Evolutionary conservation across 345 rosid genomes (phyloP).

Genomic region (Brassica juncea): DNA sequence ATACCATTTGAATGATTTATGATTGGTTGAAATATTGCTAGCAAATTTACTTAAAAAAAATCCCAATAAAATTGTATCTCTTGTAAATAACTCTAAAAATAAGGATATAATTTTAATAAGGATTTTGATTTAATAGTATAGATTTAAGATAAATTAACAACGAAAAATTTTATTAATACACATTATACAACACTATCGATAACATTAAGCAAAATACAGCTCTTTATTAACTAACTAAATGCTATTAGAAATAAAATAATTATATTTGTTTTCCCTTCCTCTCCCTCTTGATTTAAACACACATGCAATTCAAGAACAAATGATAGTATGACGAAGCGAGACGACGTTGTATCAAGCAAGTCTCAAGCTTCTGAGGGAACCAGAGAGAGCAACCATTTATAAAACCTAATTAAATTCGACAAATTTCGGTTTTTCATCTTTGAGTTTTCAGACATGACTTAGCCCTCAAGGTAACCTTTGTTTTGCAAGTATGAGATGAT

Average conservation of each 20-base stretch:
- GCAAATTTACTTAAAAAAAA: no score
- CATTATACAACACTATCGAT: slow-evolving; percentile 18
- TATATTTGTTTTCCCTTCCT: background rate
- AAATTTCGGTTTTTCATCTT: background rate
- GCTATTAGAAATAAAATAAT: background rate
- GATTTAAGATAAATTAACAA: background rate
- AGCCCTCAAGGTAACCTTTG: slow-evolving; percentile 63
- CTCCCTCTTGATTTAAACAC: slow-evolving; percentile 1
- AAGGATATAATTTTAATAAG: no score
- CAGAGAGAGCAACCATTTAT: background rate
- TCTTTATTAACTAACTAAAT: slow-evolving; percentile 11
- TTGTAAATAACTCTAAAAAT: no score
- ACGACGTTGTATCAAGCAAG: background rate
- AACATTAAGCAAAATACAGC: background rate
- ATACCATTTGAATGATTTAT: no score
- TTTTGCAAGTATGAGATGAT: slow-evolving; percentile 66
- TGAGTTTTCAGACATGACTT: slow-evolving; percentile 24
- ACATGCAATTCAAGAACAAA: slow-evolving; percentile 24
- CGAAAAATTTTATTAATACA: slow-evolving; percentile 8
- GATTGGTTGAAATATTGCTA: no score
- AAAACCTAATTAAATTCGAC: slow-evolving; percentile 9
- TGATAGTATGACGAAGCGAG: slow-evolving; percentile 23
- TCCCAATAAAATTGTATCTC: no score
- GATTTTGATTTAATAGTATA: no score
- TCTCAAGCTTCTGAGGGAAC: slow-evolving; percentile 30